Base-by-base conservation (phyloP, 805 yeast genomes). In the Wickerhamiella spandovensis region DNA sequence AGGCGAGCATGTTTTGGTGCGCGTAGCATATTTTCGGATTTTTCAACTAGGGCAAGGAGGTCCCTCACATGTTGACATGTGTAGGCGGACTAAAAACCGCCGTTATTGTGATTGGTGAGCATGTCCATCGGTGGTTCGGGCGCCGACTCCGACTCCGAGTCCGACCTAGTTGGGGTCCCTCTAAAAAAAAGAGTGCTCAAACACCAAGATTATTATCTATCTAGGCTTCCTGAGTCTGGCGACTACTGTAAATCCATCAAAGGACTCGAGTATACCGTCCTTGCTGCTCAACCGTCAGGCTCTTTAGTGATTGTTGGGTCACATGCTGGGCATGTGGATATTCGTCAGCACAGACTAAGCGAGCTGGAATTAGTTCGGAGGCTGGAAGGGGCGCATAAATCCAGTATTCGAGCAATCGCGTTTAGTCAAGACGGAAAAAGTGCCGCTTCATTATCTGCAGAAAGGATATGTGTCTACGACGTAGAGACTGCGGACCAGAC, bases 331-430 rank as follows among this genome's bases (percentile, higher is more conserved):
- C 20, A n/a, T 12, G 32, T 43, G 18, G 45, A 43, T 8, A 15
- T 43, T 6, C 45, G 45, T 43, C 45, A 43, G 45, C 45, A 43
- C 17, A 5, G 30, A 12, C 32, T 18, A 21, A 23, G 45, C 20
- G 45, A 43, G 30, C 24, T 43, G 13, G 28, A 43, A 23, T 23
- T 43, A 23, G 45, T 43, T 6, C 45, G 45, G 28, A n/a, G 45
- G 20, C 22, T 22, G 45, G 32, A 43, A 4, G n/a, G 17, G 8
- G 30, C 35, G 10, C 39, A 35, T 17, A 4, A n/a, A 10, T 35
- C 20, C 7, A 18, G 20, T 18, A 20, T 35, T 7, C 4, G 2
- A 9, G 20, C 39, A 20, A 13, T 35, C 2, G 7, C 39, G 5
- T 35, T 35, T n/a, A 35, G 39, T n/a, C 9, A 17, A 4, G 18